Evolutionary conservation across 495 filamentous ascomycete genomes (phyloP), one percentile per base, ranked within the genome.

Genomic region (Penicillium macrosclerotiorum): DNA sequence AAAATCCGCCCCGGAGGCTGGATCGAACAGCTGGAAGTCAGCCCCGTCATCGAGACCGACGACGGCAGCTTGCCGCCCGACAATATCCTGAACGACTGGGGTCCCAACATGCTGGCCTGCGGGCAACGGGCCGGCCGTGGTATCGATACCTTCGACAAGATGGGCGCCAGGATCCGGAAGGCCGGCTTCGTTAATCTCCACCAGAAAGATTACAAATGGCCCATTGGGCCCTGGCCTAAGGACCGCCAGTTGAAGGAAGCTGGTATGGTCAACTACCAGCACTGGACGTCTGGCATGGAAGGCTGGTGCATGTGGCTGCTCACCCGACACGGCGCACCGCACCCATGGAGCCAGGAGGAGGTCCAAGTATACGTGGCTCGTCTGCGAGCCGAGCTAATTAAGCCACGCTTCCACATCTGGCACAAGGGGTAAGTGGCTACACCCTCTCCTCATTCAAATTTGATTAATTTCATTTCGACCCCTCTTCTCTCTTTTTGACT

Each of bases 161-260:
- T 68, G 40, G 32, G 46, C 6, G 32, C 35, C 2, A 49, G 47
- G 37, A 55, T 69, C 22, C 52, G 53, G 32, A 59, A 59, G 8
- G 64, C 65, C 2, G 69, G 67, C 3, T 71, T 72, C 41, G 51
- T 51, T 20, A 63, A 72, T 31, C 51, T 72, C 14, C 54, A 59
- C 8, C 52, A 64, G 50, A 67, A 67, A 14, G 55, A 72, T 5
- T 82, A 82, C 47, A 83, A 85, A 39, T 70, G 85, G 51, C 86
- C 85, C 8, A 71, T 85, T 44, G 83, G 83, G 1, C 73, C 76
- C 1, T 89, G 86, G 85, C 72, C 83, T 5, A 79, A 73, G 55
- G 81, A 88, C 46, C 75, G 71, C 30, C 68, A 73, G 12, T 55
- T 86, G 51, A 88, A 86, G 57, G 77, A 79, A 47, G 78, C 86